Percentiles rank a stretch among this genome's conserved stretches.
phyloP scores from a whole-genome alignment of 306 rosid genomes.

The Rosa rugosa region DNA sequence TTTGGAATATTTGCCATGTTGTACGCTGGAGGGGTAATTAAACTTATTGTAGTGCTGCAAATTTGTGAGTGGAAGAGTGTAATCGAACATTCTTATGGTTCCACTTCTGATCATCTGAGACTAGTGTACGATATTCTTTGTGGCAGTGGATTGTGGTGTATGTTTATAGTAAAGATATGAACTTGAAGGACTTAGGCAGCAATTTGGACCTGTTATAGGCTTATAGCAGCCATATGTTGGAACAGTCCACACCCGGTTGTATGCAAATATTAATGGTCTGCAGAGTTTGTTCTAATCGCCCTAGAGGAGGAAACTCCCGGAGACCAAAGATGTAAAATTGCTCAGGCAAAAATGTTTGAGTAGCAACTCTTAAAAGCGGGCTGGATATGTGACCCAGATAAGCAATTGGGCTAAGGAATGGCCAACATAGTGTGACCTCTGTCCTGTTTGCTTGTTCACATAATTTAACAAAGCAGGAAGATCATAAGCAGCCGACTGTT shows the following conservation, averaged over 20 bases:
- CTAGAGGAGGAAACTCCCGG: slow-evolving; percentile 42
- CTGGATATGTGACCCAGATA: slow-evolving; percentile 43
- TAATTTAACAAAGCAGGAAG: no score
- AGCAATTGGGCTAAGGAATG: no score
- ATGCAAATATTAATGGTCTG: not conserved
- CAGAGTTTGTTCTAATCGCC: slow-evolving; percentile 31
- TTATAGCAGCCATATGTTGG: not conserved
- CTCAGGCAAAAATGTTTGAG: slow-evolving; percentile 41
- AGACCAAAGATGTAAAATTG: slow-evolving; percentile 41
- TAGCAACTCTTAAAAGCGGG: slow-evolving; percentile 35
- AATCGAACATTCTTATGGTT: no score
- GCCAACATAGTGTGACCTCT: no score
- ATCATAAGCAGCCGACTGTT: no score
- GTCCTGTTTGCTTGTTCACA: no score
- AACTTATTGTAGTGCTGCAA: slow-evolving; percentile 60
- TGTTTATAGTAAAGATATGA: slow-evolving; percentile 40
- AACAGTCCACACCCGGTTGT: no score
- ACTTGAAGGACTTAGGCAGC: slow-evolving; percentile 54
- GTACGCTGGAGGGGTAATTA: slow-evolving; percentile 65
- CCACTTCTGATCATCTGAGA: no score
- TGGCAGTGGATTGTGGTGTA: slow-evolving; percentile 32
- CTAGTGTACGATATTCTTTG: no score
- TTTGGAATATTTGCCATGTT: slow-evolving; percentile 63
- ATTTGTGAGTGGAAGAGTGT: no score
- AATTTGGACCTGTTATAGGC: slow-evolving; percentile 37